phyloP scores from a whole-genome alignment of 768 basidiomycete genomes.

The Mrakia frigida region DNA sequence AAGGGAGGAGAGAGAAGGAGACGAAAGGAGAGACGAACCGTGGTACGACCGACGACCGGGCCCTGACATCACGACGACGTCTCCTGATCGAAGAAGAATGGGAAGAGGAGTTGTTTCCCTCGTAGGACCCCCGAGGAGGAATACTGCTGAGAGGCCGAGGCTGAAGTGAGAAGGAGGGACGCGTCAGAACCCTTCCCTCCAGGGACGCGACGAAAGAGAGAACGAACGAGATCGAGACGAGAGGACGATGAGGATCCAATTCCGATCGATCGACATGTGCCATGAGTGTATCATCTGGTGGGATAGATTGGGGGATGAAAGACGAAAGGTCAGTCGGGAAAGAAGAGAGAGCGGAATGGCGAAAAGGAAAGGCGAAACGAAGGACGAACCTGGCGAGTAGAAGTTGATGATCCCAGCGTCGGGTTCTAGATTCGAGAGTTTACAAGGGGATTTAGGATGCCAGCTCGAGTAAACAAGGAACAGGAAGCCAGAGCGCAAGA shows the following conservation, averaged over 20 bases:
- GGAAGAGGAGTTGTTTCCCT: slow-evolving; percentile 71
- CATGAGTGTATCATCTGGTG: slow-evolving; percentile 75
- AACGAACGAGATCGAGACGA: slow-evolving; percentile 87
- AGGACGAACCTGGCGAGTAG: slow-evolving; percentile 62
- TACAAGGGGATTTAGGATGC: neutral
- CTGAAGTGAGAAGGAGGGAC: slow-evolving; percentile 46
- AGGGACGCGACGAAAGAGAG: neutral
- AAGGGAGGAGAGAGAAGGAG: neutral
- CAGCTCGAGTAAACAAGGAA: neutral
- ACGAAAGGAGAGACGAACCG: slow-evolving; percentile 51
- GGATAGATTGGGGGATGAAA: slow-evolving; percentile 3
- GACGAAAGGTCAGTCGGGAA: neutral
- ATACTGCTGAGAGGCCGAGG: slow-evolving; percentile 80
- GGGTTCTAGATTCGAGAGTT: slow-evolving; percentile 57
- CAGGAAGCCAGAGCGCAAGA: neutral
- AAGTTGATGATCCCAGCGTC: slow-evolving; percentile 97
- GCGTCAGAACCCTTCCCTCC: no score
- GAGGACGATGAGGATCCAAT: slow-evolving; percentile 81
- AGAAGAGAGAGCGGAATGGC: slow-evolving; percentile 46
- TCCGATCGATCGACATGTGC: slow-evolving; percentile 97
- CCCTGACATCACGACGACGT: slow-evolving; percentile 89
- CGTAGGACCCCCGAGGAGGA: slow-evolving; percentile 79
- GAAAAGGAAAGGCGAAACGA: no score
- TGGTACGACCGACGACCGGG: slow-evolving; percentile 84
- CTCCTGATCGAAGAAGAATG: slow-evolving; percentile 83